Evolutionary conservation across 116 monocot genomes (phyloP).

Genomic region (Phalaenopsis hybrid): DNA sequence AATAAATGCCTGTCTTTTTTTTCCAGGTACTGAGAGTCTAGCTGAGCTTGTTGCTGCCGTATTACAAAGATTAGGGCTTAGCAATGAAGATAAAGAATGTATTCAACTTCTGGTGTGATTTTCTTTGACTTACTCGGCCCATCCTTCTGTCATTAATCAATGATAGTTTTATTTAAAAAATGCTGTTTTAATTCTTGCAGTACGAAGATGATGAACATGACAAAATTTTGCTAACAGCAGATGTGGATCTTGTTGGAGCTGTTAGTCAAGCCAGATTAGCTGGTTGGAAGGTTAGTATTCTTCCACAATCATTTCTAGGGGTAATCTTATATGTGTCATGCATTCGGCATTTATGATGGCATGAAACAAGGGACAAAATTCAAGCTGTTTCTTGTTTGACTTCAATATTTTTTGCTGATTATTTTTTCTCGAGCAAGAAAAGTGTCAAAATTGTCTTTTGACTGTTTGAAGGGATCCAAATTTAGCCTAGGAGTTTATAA

Average conservation of each 20-base stretch:
- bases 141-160: slow-evolving; percentile 5
- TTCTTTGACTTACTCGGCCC: not conserved
- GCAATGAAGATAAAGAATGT: slow-evolving; percentile 18
- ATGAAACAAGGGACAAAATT: not conserved
- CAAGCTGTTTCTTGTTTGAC: not conserved
- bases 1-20: not conserved
- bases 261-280: slow-evolving; percentile 61
- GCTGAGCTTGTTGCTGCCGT: slow-evolving; percentile 62
- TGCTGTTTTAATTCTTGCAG: slow-evolving; percentile 29
- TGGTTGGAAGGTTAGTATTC: slow-evolving; percentile 66
- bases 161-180: not conserved
- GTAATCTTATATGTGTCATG: not conserved
- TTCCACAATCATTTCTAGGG: not conserved
- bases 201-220: slow-evolving; percentile 98
- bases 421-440: no score
- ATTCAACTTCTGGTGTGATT: slow-evolving; percentile 61
- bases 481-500: no score
- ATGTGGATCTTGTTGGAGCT: slow-evolving; percentile 75
- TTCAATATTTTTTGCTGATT: not conserved
- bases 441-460: no score
- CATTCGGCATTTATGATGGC: not conserved
- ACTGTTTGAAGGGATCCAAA: no score
- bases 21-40: slow-evolving; percentile 61
- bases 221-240: slow-evolving; percentile 57
- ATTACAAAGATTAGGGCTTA: slow-evolving; percentile 42